These are phyloP conservation scores for Podospora tetraspora DNA, from an alignment of 495 filamentous ascomycete genomes.

Conservation along the genomic window DNA sequence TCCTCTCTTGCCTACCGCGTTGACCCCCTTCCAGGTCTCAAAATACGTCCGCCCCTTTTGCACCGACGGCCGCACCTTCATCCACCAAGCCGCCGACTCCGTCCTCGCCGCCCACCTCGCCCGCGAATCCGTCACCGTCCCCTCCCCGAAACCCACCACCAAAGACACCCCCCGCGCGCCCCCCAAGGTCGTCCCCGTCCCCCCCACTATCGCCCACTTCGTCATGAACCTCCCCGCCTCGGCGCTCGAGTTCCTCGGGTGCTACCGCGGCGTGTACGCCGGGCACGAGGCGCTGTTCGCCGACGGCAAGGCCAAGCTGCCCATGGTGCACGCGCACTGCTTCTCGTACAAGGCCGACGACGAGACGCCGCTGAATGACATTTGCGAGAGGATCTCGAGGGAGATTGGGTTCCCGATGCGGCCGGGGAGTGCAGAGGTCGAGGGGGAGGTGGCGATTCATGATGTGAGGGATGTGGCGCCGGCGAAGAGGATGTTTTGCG, in stretches of 20 bases:
- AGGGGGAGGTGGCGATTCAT: slow-evolving; percentile 58
- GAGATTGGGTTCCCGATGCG: slow-evolving; percentile 58
- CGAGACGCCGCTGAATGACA: slow-evolving; percentile 51
- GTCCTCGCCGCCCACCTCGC: slow-evolving; percentile 52
- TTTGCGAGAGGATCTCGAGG: slow-evolving; percentile 61
- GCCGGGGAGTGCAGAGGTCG: slow-evolving; percentile 49
- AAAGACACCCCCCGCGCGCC: slow-evolving; percentile 28
- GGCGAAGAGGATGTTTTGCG: slow-evolving; percentile 94
- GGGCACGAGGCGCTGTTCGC: slow-evolving; percentile 61
- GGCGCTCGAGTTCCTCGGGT: slow-evolving; percentile 78
- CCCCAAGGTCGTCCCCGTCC: slow-evolving; percentile 46
- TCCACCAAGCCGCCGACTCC: slow-evolving; percentile 56
- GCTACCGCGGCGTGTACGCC: slow-evolving; percentile 76
- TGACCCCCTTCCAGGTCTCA: slow-evolving; percentile 47
- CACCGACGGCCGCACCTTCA: slow-evolving; percentile 75
- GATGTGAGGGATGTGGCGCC: slow-evolving; percentile 88
- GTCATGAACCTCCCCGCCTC: slow-evolving; percentile 95
- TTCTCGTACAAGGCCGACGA: slow-evolving; percentile 73
- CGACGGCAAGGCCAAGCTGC: slow-evolving; percentile 56
- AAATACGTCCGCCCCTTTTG: slow-evolving; percentile 74
- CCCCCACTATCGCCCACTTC: slow-evolving; percentile 77
- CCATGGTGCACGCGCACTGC: slow-evolving; percentile 87
- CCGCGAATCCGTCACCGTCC: slow-evolving; percentile 41
- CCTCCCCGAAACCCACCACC: slow-evolving; percentile 35
- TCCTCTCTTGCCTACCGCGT: not conserved